These are phyloP conservation scores for Cordyceps javanica DNA, from an alignment of 2,329 filamentous ascomycete genomes.

Conservation along the genomic window DNA sequence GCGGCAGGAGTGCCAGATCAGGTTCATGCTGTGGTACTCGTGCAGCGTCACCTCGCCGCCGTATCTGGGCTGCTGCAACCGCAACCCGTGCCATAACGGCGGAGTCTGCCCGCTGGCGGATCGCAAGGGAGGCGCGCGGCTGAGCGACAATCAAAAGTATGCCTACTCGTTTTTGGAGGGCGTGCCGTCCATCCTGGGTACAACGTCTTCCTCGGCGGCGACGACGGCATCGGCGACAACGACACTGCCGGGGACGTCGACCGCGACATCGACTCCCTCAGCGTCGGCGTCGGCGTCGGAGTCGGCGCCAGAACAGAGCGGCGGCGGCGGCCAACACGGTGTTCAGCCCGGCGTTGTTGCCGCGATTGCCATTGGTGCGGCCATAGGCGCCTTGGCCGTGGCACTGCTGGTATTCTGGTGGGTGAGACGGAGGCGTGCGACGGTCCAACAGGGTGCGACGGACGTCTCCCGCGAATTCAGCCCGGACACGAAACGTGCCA, in stretches of 20 bases:
- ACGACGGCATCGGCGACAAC: neutral
- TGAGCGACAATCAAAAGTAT: constrained; percentile 19
- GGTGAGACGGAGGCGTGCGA: neutral
- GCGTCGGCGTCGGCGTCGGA: neutral
- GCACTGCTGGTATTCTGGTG: constrained; percentile 5
- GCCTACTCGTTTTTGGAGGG: neutral
- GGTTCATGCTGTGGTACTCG: constrained; percentile 26
- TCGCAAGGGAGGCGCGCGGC: constrained; percentile 20
- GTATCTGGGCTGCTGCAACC: constrained; percentile 34
- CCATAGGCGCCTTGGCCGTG: constrained; percentile 3
- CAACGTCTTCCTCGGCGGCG: neutral
- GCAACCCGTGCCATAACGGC: constrained; percentile 18
- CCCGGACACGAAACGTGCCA: neutral
- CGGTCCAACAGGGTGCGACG: neutral
- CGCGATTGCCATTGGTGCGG: constrained; percentile 18
- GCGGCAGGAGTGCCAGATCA: constrained; percentile 26
- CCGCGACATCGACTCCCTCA: neutral
- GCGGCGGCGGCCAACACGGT: neutral
- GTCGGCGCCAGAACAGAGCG: neutral
- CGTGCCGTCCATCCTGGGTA: neutral
- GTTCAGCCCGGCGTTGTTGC: constrained; percentile 15
- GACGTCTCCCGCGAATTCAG: neutral
- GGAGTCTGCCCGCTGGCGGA: constrained; percentile 21
- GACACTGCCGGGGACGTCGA: neutral
- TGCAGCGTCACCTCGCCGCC: constrained; percentile 25